Conservation (phyloP, 179 eudicot species). For the Camellia oleifera region DNA sequence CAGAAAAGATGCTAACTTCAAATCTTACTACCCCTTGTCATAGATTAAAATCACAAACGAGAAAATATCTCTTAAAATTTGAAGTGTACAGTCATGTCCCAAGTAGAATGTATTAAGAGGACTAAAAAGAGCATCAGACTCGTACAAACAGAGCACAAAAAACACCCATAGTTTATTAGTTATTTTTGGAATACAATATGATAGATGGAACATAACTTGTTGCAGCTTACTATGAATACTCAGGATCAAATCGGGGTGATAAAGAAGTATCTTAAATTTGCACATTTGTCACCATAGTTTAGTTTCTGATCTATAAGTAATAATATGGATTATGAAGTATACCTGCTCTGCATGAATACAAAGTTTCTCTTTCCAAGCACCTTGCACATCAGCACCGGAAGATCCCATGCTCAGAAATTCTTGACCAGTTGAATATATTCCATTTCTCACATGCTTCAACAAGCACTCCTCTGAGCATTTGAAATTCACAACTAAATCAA, state of each 20-base stretch:
- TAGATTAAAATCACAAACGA: too few relatives aligned
- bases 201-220: too few relatives aligned
- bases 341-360: conserved; percentile 66
- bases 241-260: background rate
- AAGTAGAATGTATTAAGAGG: too few relatives aligned
- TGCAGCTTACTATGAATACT: background rate
- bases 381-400: conserved; percentile 25
- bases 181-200: too few relatives aligned
- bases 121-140: too few relatives aligned
- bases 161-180: too few relatives aligned
- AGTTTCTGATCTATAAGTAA: background rate
- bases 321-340: conserved; percentile 5
- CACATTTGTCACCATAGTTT: background rate
- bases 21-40: too few relatives aligned
- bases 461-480: conserved; percentile 51
- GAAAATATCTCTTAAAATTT: too few relatives aligned
- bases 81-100: too few relatives aligned
- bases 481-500: conserved; percentile 85
- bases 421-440: conserved; percentile 31
- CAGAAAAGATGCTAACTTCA: too few relatives aligned
- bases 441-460: conserved; percentile 31
- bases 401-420: conserved; percentile 32
- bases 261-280: background rate
- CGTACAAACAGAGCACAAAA: too few relatives aligned
- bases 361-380: conserved; percentile 54